Evolutionary conservation across 164 flowering plant genomes (phyloP), one percentile per base, ranked within the genome.

Genomic region (Tetrastigma voinierianum): DNA sequence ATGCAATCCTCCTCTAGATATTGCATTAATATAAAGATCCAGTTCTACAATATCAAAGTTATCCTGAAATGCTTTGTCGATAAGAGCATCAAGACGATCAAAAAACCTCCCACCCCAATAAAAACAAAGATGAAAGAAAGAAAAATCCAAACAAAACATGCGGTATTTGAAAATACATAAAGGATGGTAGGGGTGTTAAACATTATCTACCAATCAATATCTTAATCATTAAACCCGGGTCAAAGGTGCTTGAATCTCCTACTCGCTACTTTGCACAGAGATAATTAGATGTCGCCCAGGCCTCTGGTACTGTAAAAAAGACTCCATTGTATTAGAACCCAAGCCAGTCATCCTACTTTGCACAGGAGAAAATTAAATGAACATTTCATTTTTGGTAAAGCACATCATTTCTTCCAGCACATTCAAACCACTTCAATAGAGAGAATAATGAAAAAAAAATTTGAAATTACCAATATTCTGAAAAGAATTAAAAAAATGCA

Each of bases 271-370:
- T 11, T 43, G 76, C 75, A 76, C 62, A 57, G 67, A 70, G 56
- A 66, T 63, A 32, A 69, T 57, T 69, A 76, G 46, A 64, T 76
- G 76, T 57, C 64, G 78, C 48, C 65, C 44, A 68, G 76, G 21
- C n/a, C 76, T 69, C 68, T 72, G 57, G 56, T 32, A 12, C 54
- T 44, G 18, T 4, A 25, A 51, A 51, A 54, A 52, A n/a, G n/a
- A 47, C 19, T 6, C 10, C 16, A 47, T 61, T 4, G 18, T 9
- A 40, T 48, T 47, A 21, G 17, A 61, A 61, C 19, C 43, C 16
- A n/a, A n/a, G 48, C 17, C 40, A n/a, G 40, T 32, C 3, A 32
- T 32, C 40, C 40, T 32, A 32, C 40, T 32, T 7, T 32, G 40
- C 40, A 32, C 40, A 32, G n/a, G 40, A 32, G 40, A 32, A 32